Percentiles rank a stretch among this genome's conserved stretches.
Evolutionary conservation across 2,329 filamentous ascomycete genomes (phyloP).

Genomic region (Sporothrix luriei): DNA sequence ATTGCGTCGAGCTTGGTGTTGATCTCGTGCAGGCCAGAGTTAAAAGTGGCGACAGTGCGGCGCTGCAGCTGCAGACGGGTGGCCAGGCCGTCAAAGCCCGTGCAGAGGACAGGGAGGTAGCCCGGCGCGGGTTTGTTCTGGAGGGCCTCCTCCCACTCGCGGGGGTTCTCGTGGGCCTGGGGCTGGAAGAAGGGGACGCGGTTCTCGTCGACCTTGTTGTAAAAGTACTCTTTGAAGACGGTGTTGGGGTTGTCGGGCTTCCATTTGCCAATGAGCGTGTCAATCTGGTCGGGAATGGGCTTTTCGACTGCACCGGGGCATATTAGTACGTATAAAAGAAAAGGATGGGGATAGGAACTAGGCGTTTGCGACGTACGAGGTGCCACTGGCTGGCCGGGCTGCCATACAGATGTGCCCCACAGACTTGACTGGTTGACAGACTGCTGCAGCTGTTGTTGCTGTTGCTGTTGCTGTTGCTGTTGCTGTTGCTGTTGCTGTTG

Average conservation of each 20-base stretch:
- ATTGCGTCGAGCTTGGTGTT: conserved; percentile 73
- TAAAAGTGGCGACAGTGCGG: conserved; percentile 68
- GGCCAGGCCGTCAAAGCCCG: conserved; percentile 71
- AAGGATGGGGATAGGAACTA: background rate
- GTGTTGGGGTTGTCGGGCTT: conserved; percentile 67
- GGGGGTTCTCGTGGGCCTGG: conserved; percentile 68
- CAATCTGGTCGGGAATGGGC: conserved; percentile 73
- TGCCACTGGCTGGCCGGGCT: conserved; percentile 52
- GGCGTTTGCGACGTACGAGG: conserved; percentile 46
- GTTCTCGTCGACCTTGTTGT: conserved; percentile 77
- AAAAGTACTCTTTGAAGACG: conserved; percentile 81
- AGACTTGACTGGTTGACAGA: conserved; percentile 45
- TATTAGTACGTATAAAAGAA: background rate
- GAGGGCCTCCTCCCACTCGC: conserved; percentile 82
- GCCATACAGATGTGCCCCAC: conserved; percentile 55
- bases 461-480: conserved; percentile 46
- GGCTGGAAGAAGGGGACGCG: conserved; percentile 77
- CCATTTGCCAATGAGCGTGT: conserved; percentile 72
- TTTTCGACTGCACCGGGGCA: conserved; percentile 61
- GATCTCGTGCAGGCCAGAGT: conserved; percentile 74
- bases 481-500: conserved; percentile 45
- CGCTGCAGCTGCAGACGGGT: conserved; percentile 73
- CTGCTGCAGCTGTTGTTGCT: conserved; percentile 45
- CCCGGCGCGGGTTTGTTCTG: conserved; percentile 75
- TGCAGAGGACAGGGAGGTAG: conserved; percentile 75